phyloP scores from a whole-genome alignment of 352 stramenopile species.

The Globisporangium paddicum region DNA sequence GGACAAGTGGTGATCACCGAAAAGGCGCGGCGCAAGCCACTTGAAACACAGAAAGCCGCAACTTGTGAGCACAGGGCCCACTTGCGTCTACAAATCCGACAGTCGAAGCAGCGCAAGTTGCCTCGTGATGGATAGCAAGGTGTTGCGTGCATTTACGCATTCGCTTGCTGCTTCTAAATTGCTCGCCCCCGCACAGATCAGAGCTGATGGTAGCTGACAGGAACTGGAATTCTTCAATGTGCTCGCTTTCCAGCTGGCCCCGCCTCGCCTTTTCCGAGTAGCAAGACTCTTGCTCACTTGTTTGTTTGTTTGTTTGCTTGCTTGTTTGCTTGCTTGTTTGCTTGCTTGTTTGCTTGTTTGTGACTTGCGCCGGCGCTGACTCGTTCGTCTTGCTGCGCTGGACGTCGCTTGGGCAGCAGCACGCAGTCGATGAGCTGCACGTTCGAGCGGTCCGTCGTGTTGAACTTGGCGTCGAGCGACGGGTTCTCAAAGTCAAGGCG shows the following conservation, averaged over 20 bases:
- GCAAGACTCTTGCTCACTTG: neutral
- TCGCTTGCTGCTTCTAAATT: no score
- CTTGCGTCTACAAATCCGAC: no score
- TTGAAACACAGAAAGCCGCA: no score
- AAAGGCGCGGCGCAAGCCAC: slow-evolving; percentile 2
- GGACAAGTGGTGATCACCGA: slow-evolving; percentile 3
- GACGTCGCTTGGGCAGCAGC: slow-evolving; percentile 34
- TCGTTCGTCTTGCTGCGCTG: neutral
- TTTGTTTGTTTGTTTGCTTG: no score
- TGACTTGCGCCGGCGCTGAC: neutral
- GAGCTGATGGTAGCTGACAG: no score
- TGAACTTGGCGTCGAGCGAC: slow-evolving; percentile 67
- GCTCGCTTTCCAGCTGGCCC: neutral
- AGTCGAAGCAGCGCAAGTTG: no score
- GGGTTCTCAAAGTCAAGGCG: slow-evolving; percentile 83
- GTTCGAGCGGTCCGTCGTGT: slow-evolving; percentile 71
- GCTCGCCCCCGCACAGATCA: no score
- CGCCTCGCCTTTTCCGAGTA: neutral
- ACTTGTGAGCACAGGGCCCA: no score
- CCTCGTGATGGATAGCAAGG: no score
- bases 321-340: neutral
- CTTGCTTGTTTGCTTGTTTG: neutral
- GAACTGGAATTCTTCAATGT: no score
- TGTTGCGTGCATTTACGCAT: no score
- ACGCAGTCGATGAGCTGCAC: slow-evolving; percentile 79